Evolutionary conservation across 257 asterid genomes (phyloP).

Genomic region (Schizonepeta tenuifolia): DNA sequence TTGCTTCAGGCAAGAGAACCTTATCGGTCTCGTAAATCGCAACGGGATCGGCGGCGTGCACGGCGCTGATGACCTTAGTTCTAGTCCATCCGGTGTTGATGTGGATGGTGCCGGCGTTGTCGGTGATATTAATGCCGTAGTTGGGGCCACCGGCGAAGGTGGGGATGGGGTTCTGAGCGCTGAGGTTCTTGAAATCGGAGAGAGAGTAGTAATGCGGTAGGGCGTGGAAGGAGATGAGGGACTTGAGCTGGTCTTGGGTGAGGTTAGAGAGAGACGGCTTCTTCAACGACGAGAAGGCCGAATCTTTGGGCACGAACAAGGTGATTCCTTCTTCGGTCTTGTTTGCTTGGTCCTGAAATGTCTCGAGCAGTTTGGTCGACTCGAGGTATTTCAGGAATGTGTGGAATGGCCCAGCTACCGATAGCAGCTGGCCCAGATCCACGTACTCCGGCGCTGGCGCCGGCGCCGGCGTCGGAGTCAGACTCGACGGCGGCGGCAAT

Average conservation of each 20-base stretch:
- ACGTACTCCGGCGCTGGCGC: slow-evolving; percentile 74
- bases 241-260: slow-evolving; percentile 65
- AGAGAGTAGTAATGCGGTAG: slow-evolving; percentile 69
- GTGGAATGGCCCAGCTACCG: slow-evolving; percentile 81
- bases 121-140: slow-evolving; percentile 59
- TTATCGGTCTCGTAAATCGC: slow-evolving; percentile 71
- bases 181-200: slow-evolving; percentile 77
- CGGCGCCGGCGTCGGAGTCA: slow-evolving; percentile 73
- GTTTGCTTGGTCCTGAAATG: slow-evolving; percentile 81
- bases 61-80: slow-evolving; percentile 73
- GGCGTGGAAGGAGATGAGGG: slow-evolving; percentile 75
- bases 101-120: slow-evolving; percentile 58
- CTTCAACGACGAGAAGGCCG: slow-evolving; percentile 57
- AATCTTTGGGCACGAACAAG: slow-evolving; percentile 70
- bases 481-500: slow-evolving; percentile 34
- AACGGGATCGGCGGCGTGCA: slow-evolving; percentile 71
- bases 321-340: slow-evolving; percentile 77
- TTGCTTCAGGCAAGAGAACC: slow-evolving; percentile 75
- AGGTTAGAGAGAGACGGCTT: slow-evolving; percentile 64
- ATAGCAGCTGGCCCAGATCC: slow-evolving; percentile 65
- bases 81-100: slow-evolving; percentile 73
- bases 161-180: slow-evolving; percentile 60
- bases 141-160: slow-evolving; percentile 65
- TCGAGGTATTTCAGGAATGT: slow-evolving; percentile 68
- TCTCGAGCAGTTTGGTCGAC: slow-evolving; percentile 64